These are phyloP conservation scores for Echium plantagineum DNA, from an alignment of 257 asterid genomes.

Conservation along the genomic window DNA sequence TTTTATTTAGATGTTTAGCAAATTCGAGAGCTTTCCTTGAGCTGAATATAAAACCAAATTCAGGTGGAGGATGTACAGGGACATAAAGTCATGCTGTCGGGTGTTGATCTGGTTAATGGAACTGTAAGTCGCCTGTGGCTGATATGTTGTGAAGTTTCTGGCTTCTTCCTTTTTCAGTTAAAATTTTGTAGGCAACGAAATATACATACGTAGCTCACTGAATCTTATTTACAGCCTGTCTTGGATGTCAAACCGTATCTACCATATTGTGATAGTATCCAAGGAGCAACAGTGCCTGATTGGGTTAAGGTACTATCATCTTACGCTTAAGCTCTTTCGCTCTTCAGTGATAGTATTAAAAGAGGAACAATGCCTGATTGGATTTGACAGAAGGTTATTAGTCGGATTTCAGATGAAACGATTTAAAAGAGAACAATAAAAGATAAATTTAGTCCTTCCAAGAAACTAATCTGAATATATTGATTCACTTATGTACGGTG, in stretches of 20 bases:
- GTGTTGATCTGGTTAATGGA: constrained; percentile 95
- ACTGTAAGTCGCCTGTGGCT: constrained; percentile 41
- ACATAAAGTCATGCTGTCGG: constrained; percentile 55
- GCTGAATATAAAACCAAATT: not conserved
- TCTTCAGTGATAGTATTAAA: too few relatives aligned
- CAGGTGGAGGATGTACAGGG: constrained; percentile 74
- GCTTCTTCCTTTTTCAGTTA: not conserved
- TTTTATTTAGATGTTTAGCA: not conserved
- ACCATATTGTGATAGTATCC: constrained; percentile 80
- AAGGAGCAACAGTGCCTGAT: constrained; percentile 62
- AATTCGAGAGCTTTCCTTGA: not conserved
- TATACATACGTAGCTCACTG: constrained; percentile 13
- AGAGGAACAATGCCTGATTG: too few relatives aligned
- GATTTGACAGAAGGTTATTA: too few relatives aligned
- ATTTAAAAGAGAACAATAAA: too few relatives aligned
- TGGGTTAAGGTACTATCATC: constrained; percentile 78
- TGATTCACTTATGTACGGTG: too few relatives aligned
- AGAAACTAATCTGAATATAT: too few relatives aligned
- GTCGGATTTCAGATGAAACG: too few relatives aligned
- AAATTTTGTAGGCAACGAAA: constrained; percentile 7
- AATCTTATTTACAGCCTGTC: constrained; percentile 56
- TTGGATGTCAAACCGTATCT: constrained; percentile 92
- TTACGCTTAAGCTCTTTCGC: not conserved
- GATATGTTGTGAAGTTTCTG: not conserved
- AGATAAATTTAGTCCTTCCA: too few relatives aligned